A percentile compares a stretch with the other conserved stretches of the same genome.
Evolutionary conservation across 2,329 filamentous ascomycete genomes (phyloP).

Genomic region (Passalora sequoiae): DNA sequence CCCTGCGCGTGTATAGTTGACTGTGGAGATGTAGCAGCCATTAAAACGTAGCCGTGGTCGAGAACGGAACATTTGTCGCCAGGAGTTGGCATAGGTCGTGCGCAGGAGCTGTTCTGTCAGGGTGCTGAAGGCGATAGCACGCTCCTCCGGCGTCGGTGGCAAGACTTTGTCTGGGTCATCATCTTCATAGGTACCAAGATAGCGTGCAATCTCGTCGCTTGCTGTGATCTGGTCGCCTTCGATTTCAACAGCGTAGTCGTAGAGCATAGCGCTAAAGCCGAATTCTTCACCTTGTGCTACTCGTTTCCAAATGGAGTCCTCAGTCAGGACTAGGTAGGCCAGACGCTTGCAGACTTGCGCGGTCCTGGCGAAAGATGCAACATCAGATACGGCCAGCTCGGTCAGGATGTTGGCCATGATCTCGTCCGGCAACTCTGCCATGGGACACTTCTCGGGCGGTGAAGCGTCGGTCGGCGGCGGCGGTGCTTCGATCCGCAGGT

Average conservation of each 20-base stretch:
- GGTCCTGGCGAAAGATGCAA: slow-evolving; percentile 69
- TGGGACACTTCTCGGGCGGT: slow-evolving; percentile 70
- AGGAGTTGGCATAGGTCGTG: slow-evolving; percentile 34
- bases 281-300: slow-evolving; percentile 65
- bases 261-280: slow-evolving; percentile 80
- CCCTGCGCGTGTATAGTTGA: slow-evolving; percentile 87
- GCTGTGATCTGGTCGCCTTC: slow-evolving; percentile 42
- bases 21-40: slow-evolving; percentile 92
- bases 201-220: slow-evolving; percentile 22
- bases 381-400: slow-evolving; percentile 66
- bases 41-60: slow-evolving; percentile 89
- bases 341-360: slow-evolving; percentile 80
- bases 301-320: slow-evolving; percentile 80
- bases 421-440: slow-evolving; percentile 74
- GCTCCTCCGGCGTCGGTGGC: slow-evolving; percentile 21
- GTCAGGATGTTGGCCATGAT: slow-evolving; percentile 73
- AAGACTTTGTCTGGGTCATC: slow-evolving; percentile 12
- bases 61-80: slow-evolving; percentile 66
- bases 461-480: slow-evolving; percentile 67
- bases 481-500: slow-evolving; percentile 61
- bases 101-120: slow-evolving; percentile 28
- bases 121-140: slow-evolving; percentile 19
- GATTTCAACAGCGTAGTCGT: slow-evolving; percentile 63
- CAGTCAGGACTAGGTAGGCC: slow-evolving; percentile 76
- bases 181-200: slow-evolving; percentile 19